Conservation (phyloP, 768 basidiomycete species). For the Suillus alpinus region DNA sequence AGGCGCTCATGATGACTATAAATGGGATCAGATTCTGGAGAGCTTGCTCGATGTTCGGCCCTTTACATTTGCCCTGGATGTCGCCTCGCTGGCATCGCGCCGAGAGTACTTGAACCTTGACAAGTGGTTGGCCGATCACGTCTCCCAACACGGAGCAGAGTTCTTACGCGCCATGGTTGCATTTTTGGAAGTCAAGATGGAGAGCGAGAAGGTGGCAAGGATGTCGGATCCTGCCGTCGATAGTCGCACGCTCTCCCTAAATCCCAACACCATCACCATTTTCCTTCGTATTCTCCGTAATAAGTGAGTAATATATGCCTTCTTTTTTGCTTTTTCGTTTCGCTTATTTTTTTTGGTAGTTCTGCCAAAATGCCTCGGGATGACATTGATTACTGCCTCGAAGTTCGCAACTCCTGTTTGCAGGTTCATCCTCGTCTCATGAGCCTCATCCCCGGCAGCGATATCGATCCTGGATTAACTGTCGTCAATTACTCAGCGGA, state of each 20-base stretch:
- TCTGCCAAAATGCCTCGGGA: constrained; percentile 70
- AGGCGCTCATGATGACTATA: constrained; percentile 4
- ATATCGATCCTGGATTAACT: constrained; percentile 86
- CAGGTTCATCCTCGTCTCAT: constrained; percentile 96
- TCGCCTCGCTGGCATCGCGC: constrained; percentile 90
- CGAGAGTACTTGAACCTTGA: constrained; percentile 94
- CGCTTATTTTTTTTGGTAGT: constrained; percentile 34
- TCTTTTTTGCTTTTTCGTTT: not conserved
- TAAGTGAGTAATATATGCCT: constrained; percentile 49
- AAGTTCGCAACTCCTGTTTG: constrained; percentile 89
- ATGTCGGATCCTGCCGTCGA: constrained; percentile 78
- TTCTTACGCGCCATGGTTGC: constrained; percentile 85
- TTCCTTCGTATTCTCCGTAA: constrained; percentile 88
- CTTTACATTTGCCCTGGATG: constrained; percentile 87
- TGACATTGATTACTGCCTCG: constrained; percentile 83
- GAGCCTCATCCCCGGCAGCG: constrained; percentile 83
- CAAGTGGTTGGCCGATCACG: constrained; percentile 93
- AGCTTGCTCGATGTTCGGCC: constrained; percentile 88
- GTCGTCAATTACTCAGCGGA: constrained; percentile 87
- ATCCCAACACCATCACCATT: constrained; percentile 84
- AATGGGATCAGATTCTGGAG: constrained; percentile 70
- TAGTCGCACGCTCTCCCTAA: constrained; percentile 82
- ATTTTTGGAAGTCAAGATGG: constrained; percentile 92
- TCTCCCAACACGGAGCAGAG: constrained; percentile 74
- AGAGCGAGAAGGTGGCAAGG: constrained; percentile 75